A percentile compares a stretch with the other conserved stretches of the same genome.
Evolutionary conservation across 2,329 filamentous ascomycete species (phyloP).

Genomic region (Phaeoacremonium minimum): DNA sequence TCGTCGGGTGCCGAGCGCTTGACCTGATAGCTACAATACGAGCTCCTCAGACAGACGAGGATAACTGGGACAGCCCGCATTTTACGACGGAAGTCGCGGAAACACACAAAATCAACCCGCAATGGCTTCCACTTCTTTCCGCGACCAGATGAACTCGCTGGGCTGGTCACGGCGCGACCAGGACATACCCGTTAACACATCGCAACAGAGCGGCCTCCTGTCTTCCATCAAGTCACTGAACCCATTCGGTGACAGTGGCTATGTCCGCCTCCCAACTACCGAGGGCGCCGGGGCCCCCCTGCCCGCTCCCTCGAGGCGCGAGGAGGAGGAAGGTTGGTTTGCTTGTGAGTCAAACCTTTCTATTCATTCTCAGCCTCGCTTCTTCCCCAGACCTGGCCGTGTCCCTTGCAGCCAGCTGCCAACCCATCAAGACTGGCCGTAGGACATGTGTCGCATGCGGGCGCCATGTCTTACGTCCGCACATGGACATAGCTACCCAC

Average conservation of each 20-base stretch:
- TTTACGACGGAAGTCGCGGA: conserved; percentile 1
- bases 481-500: conserved; percentile 21
- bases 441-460: conserved; percentile 37
- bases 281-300: conserved; percentile 80
- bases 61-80: not conserved
- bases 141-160: conserved; percentile 90
- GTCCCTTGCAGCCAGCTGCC: conserved; percentile 35
- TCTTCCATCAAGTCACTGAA: conserved; percentile 81
- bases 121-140: conserved; percentile 87
- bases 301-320: conserved; percentile 76
- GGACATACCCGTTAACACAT: conserved; percentile 71
- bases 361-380: conserved; percentile 14
- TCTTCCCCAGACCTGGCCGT: conserved; percentile 19
- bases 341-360: conserved; percentile 67
- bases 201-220: conserved; percentile 67
- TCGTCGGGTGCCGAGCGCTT: not conserved
- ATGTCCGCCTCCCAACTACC: conserved; percentile 84
- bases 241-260: conserved; percentile 80
- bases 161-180: conserved; percentile 87
- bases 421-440: conserved; percentile 18
- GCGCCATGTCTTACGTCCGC: conserved; percentile 36
- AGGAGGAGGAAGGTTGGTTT: conserved; percentile 96
- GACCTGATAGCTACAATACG: too few relatives aligned
- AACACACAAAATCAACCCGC: conserved; percentile 9
- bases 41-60: too few relatives aligned